phyloP scores from a whole-genome alignment of 495 filamentous ascomycete genomes.

The Chaetomidium leptoderma region DNA sequence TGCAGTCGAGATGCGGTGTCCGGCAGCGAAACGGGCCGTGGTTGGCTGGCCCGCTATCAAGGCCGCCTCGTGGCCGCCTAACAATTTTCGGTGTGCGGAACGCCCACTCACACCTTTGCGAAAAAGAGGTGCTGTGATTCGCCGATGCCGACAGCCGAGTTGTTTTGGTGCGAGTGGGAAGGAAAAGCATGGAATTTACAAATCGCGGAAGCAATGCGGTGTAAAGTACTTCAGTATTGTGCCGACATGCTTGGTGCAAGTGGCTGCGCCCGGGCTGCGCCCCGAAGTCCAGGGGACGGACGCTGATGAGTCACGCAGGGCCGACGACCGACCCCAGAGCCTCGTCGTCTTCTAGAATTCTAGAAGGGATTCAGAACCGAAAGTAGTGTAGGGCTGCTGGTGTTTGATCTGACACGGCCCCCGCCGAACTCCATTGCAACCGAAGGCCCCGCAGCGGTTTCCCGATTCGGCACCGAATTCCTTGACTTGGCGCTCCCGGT shows the following conservation, averaged over 20 bases:
- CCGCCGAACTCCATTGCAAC: neutral
- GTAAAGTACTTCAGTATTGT: neutral
- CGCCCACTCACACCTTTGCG: neutral
- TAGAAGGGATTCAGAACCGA: no score
- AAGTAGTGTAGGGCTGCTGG: neutral
- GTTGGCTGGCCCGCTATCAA: neutral
- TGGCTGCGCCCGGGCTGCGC: neutral
- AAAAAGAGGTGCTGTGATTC: neutral
- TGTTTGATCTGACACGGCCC: neutral
- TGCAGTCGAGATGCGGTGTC: no score
- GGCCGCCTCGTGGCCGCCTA: neutral
- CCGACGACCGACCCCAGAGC: no score
- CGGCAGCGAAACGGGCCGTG: neutral
- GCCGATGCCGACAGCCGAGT: neutral
- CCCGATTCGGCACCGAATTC: slow-evolving; percentile 13
- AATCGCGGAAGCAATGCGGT: neutral
- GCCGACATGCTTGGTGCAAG: neutral
- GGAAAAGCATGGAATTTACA: neutral
- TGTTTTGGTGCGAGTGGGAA: no score
- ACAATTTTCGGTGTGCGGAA: slow-evolving; percentile 1
- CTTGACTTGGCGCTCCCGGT: neutral
- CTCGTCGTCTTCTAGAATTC: no score
- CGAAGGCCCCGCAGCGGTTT: neutral
- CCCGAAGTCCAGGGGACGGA: neutral
- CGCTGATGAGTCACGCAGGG: neutral